Evolutionary conservation across 2,329 filamentous ascomycete genomes (phyloP).

Genomic region (Parascedosporium putredinis): DNA sequence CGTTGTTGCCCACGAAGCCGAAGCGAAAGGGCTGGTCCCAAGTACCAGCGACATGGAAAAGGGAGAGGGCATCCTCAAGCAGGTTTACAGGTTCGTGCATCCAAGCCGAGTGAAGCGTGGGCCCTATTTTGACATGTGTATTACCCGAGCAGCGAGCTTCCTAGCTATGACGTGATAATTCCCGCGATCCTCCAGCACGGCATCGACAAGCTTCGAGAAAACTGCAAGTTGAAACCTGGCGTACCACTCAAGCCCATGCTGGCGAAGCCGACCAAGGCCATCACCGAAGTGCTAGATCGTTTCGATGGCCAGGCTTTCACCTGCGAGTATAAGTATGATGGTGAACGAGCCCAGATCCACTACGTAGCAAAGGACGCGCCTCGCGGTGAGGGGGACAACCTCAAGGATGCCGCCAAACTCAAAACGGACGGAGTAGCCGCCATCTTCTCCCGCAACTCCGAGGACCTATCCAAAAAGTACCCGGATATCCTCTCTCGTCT

Average conservation of each 20-base stretch:
- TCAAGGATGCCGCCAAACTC: slow-evolving; percentile 52
- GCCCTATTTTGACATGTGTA: slow-evolving; percentile 25
- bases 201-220: slow-evolving; percentile 69
- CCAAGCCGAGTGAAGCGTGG: too few relatives aligned
- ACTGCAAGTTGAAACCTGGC: slow-evolving; percentile 85
- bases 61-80: slow-evolving; percentile 78
- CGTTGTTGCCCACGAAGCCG: slow-evolving; percentile 71
- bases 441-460: slow-evolving; percentile 95
- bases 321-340: slow-evolving; percentile 98
- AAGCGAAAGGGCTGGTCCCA: slow-evolving; percentile 58
- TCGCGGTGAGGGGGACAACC: slow-evolving; percentile 55
- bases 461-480: slow-evolving; percentile 95
- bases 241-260: slow-evolving; percentile 97
- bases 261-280: slow-evolving; percentile 95
- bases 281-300: slow-evolving; percentile 91
- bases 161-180: slow-evolving; percentile 90
- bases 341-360: slow-evolving; percentile 96
- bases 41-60: slow-evolving; percentile 68
- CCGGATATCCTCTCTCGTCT: slow-evolving; percentile 88
- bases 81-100: slow-evolving; percentile 71
- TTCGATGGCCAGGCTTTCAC: slow-evolving; percentile 95
- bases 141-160: slow-evolving; percentile 80
- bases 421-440: slow-evolving; percentile 66
- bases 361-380: slow-evolving; percentile 78
- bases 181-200: slow-evolving; percentile 81